Evolutionary conservation across 495 filamentous ascomycete genomes (phyloP).

Genomic region (Talaromyces liani): DNA sequence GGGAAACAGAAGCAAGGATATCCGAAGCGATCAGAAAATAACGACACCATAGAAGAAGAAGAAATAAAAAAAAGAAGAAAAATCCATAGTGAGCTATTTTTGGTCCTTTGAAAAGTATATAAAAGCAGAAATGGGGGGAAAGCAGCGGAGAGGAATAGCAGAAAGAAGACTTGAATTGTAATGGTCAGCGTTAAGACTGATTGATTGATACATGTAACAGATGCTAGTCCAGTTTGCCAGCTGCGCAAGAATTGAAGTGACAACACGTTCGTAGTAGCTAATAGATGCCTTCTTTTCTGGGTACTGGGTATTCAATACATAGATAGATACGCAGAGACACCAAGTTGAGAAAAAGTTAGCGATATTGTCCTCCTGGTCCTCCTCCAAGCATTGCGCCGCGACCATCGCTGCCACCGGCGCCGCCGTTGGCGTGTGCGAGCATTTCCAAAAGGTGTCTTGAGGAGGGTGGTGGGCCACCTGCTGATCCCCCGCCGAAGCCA

Average conservation of each 20-base stretch:
- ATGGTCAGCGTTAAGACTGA: background rate
- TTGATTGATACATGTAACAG: background rate
- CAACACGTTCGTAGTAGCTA: background rate
- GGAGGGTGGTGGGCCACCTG: conserved; percentile 36
- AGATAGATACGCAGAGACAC: background rate
- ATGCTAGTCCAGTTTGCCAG: background rate
- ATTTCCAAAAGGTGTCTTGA: conserved; percentile 39
- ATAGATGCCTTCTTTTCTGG: background rate
- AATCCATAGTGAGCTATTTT: no score
- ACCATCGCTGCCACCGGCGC: conserved; percentile 21
- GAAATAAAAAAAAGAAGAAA: no score
- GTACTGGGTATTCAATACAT: background rate
- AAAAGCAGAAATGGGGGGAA: no score
- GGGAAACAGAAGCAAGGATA: no score
- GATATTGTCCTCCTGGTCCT: conserved; percentile 17
- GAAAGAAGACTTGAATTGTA: background rate
- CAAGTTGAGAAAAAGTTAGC: background rate
- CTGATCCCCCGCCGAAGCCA: conserved; percentile 25
- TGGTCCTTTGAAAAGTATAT: no score
- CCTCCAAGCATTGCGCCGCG: conserved; percentile 37
- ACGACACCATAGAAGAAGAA: no score
- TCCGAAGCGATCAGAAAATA: no score
- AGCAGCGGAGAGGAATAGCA: background rate
- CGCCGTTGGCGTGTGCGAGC: conserved; percentile 34
- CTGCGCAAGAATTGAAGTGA: background rate